phyloP scores from a whole-genome alignment of 2,329 filamentous ascomycete genomes.

The Hortaea werneckii region DNA sequence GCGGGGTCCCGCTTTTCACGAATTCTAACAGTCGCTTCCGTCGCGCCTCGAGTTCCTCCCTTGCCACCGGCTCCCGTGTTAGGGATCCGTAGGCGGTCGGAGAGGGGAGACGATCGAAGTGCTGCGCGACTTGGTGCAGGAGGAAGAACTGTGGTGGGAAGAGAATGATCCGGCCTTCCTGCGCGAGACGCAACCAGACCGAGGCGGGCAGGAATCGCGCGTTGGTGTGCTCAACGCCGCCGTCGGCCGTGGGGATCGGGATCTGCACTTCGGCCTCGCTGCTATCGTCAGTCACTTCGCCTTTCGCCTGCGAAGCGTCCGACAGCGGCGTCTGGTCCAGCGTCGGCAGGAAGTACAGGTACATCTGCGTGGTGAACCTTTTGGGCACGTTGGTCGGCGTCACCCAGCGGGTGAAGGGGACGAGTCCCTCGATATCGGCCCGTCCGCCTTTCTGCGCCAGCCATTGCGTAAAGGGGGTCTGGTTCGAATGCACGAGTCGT shows the following conservation, averaged over 20 bases:
- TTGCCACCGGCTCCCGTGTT: slow-evolving; percentile 12
- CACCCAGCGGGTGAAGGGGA: slow-evolving; percentile 86
- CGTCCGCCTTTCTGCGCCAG: slow-evolving; percentile 46
- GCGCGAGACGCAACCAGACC: slow-evolving; percentile 58
- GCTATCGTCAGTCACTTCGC: slow-evolving; percentile 7
- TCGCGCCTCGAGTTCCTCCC: slow-evolving; percentile 38
- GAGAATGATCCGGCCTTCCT: slow-evolving; percentile 60
- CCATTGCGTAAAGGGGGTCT: slow-evolving; percentile 59
- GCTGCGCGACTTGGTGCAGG: slow-evolving; percentile 40
- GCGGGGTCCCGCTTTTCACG: slow-evolving; percentile 33
- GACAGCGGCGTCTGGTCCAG: slow-evolving; percentile 26
- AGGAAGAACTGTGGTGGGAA: slow-evolving; percentile 86
- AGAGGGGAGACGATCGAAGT: slow-evolving; percentile 18
- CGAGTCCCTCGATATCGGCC: slow-evolving; percentile 56
- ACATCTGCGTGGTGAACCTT: slow-evolving; percentile 94
- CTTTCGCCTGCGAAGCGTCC: slow-evolving; percentile 7
- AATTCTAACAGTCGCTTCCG: slow-evolving; percentile 46
- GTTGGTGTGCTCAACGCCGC: slow-evolving; percentile 60
- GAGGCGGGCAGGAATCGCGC: slow-evolving; percentile 64
- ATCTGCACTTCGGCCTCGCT: slow-evolving; percentile 43
- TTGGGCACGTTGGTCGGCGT: slow-evolving; percentile 64
- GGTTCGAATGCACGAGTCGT: slow-evolving; percentile 55
- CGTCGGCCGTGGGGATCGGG: slow-evolving; percentile 62
- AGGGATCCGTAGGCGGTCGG: slow-evolving; percentile 23
- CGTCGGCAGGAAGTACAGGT: slow-evolving; percentile 72